Evolutionary conservation across 306 rosid genomes (phyloP).

Genomic region (Ziziphus jujuba): DNA sequence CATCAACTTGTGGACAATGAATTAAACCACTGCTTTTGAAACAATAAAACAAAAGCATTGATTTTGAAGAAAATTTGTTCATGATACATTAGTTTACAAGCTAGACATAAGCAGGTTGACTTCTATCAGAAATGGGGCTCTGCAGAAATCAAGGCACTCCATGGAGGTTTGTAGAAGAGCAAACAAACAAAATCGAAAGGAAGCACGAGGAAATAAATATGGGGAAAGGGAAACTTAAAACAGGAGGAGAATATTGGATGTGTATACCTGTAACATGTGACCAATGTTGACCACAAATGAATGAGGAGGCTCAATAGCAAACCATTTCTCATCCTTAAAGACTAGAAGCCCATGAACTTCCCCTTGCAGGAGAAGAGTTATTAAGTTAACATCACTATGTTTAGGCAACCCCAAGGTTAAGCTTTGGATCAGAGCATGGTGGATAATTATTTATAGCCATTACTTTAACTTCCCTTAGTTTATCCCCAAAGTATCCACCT

Average conservation of each 20-base stretch:
- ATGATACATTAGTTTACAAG: no score
- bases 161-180: no score
- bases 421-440: slow-evolving; percentile 30
- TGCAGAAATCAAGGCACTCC: no score
- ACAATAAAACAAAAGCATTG: no score
- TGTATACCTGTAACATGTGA: slow-evolving; percentile 31
- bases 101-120: no score
- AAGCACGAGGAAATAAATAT: no score
- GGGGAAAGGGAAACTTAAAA: neutral
- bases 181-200: no score
- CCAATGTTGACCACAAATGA: slow-evolving; percentile 58
- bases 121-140: no score
- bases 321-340: slow-evolving; percentile 50
- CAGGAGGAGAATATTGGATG: neutral
- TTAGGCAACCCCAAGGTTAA: slow-evolving; percentile 39
- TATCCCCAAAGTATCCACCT: neutral
- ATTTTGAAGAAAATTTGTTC: no score
- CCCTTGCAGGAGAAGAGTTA: slow-evolving; percentile 20
- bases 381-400: slow-evolving; percentile 22
- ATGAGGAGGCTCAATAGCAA: slow-evolving; percentile 41
- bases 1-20: no score
- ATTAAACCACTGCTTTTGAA: no score
- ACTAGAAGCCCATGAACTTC: slow-evolving; percentile 41
- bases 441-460: slow-evolving; percentile 15
- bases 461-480: slow-evolving; percentile 6